Evolutionary conservation across 176 grass and related monocot species (phyloP), one percentile per base, ranked within the genome.

Genomic region (Saccharum officinarum): DNA sequence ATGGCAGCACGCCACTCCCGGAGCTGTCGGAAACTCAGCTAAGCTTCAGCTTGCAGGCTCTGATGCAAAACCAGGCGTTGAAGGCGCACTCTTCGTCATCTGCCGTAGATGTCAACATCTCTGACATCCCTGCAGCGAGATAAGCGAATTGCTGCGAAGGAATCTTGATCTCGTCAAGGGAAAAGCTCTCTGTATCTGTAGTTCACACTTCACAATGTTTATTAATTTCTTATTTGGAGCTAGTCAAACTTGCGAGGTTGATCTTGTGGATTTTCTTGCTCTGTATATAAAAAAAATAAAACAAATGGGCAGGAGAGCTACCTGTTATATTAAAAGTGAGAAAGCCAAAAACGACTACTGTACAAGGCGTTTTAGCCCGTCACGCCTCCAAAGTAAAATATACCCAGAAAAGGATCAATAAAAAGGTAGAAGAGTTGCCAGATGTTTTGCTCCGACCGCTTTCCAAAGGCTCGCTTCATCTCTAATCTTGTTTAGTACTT

Each of bases 31-130:
- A 52, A 0, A 45, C 66, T 25, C 66, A 92, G 25, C 37, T 66
- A 1, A 23, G 72, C 47, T 66, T 88, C 18, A 7, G 73, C 41
- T 59, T 82, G 72, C 34, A 47, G 22, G 63, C 26, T 44, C 31
- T 82, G 10, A 77, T 82, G 77, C 82, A 57, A 62, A 67, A 71
- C 17, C 63, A 78, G 45, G 65, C 30, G 65, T 12, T 37, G 28
- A 37, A 12, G 25, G 59, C 55, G 7, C 37, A 37, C 16, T 34
- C 34, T 55, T 20, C 63, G 59, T 17, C 67, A 2, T 71, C 73
- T 3, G 26, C 83, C 7, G 37, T 77, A 8, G 67, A 66, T 37
- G 83, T 79, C 28, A 78, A 64, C 38, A 83, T 90, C 34, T 90
- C 88, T 22, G 83, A 86, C 44, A 3, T 54, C 50, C 50, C 50